Conservation (phyloP, 1,284 basidiomycete species). For the Schizophyllum commune region DNA sequence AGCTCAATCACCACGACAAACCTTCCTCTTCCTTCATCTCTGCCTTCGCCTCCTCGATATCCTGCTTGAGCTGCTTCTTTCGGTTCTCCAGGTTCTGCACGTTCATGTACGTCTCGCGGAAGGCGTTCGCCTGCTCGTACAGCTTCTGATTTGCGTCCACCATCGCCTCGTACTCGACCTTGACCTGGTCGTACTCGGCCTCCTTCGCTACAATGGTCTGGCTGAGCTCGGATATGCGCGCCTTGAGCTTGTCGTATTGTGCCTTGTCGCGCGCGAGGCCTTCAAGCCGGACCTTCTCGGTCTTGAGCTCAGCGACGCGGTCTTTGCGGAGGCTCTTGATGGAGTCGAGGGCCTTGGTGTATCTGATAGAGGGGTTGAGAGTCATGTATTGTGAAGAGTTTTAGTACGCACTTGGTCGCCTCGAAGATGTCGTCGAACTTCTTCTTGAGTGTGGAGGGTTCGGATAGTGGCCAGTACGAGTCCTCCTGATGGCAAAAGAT, state of each 20-base stretch:
- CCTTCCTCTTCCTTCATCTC: conserved; percentile 72
- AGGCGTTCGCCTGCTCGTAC: conserved; percentile 78
- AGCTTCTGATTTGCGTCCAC: conserved; percentile 76
- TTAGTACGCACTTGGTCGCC: conserved; percentile 70
- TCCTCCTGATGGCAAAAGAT: conserved; percentile 99
- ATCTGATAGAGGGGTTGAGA: conserved; percentile 38
- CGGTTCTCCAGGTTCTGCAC: conserved; percentile 63
- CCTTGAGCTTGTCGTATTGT: conserved; percentile 77
- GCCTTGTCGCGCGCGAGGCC: conserved; percentile 79
- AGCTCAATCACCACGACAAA: conserved; percentile 19
- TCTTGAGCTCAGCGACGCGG: conserved; percentile 83
- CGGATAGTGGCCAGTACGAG: conserved; percentile 95
- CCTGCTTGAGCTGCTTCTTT: conserved; percentile 44
- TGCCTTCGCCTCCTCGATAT: conserved; percentile 58
- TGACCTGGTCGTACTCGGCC: conserved; percentile 68
- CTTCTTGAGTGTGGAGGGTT: conserved; percentile 90
- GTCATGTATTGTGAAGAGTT: not conserved
- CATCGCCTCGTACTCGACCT: conserved; percentile 55
- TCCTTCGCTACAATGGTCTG: conserved; percentile 64
- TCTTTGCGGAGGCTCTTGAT: conserved; percentile 92
- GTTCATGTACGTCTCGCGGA: conserved; percentile 75
- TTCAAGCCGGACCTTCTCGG: conserved; percentile 84
- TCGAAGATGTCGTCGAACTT: conserved; percentile 99
- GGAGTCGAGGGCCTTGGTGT: conserved; percentile 93
- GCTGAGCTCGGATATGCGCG: conserved; percentile 59